Conservation (phyloP, 2,329 filamentous ascomycete genomes). For the Ophiocordyceps unilateralis region DNA sequence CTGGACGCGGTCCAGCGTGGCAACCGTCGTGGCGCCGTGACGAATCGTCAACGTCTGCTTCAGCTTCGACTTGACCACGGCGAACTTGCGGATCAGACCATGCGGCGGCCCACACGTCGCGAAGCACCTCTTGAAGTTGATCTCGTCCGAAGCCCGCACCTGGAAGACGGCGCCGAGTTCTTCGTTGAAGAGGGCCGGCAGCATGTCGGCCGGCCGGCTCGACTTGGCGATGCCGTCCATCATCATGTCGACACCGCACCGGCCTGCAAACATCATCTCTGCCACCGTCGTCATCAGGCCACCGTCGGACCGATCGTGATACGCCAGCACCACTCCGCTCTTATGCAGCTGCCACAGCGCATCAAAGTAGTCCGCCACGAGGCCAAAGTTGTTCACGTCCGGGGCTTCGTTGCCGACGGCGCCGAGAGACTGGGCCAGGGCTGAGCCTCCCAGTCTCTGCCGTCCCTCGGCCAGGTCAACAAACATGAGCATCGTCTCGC, state of each 20-base stretch:
- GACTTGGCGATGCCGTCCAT: slow-evolving; percentile 55
- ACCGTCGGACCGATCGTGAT: slow-evolving; percentile 89
- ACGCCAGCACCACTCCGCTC: slow-evolving; percentile 58
- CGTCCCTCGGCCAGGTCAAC: slow-evolving; percentile 75
- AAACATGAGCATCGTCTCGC: slow-evolving; percentile 74
- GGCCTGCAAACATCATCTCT: slow-evolving; percentile 97
- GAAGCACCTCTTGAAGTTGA: slow-evolving; percentile 75
- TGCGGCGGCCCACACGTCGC: slow-evolving; percentile 74
- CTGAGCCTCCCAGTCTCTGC: slow-evolving; percentile 76
- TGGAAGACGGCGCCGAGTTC: slow-evolving; percentile 95
- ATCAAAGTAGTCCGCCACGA: slow-evolving; percentile 83
- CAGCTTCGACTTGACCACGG: slow-evolving; percentile 47
- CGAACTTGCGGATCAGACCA: slow-evolving; percentile 71
- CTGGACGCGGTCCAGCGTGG: slow-evolving; percentile 49
- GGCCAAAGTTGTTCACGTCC: slow-evolving; percentile 66
- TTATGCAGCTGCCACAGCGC: slow-evolving; percentile 52
- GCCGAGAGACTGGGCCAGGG: slow-evolving; percentile 75
- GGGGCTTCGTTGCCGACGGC: slow-evolving; percentile 73
- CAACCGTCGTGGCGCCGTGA: slow-evolving; percentile 49
- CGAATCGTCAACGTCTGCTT: slow-evolving; percentile 67
- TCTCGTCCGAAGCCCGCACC: slow-evolving; percentile 69
- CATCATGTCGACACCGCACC: slow-evolving; percentile 73
- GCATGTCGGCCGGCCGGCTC: slow-evolving; percentile 42
- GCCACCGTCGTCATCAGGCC: slow-evolving; percentile 78
- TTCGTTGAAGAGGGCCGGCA: slow-evolving; percentile 83